Percentiles rank a stretch among this genome's conserved stretches.
phyloP scores from a whole-genome alignment of 2,329 filamentous ascomycete genomes.

The Cyanodermella asteris region DNA sequence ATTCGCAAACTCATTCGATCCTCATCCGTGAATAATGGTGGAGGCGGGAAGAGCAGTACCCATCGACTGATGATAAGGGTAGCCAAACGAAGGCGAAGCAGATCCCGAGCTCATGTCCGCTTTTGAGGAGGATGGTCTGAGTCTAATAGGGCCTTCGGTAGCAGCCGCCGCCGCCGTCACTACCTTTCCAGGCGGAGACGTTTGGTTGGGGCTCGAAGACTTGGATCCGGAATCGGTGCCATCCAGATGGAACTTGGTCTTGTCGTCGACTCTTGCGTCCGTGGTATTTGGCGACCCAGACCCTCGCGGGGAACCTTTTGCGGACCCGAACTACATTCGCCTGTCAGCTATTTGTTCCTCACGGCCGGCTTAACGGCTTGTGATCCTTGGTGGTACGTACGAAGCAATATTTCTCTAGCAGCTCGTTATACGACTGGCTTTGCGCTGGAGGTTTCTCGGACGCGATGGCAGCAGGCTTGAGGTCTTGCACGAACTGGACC shows the following conservation, averaged over 20 bases:
- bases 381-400: too few relatives aligned
- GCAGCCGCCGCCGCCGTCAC: conserved; percentile 7
- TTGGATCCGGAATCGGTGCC: conserved; percentile 9
- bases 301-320: conserved; percentile 16
- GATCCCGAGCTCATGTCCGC: conserved; percentile 18
- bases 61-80: conserved; percentile 19
- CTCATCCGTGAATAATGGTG: too few relatives aligned
- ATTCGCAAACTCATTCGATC: too few relatives aligned
- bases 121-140: conserved; percentile 20
- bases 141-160: conserved; percentile 17
- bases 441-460: conserved; percentile 49
- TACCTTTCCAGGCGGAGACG: conserved; percentile 2
- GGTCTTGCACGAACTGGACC: conserved; percentile 10
- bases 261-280: conserved; percentile 20
- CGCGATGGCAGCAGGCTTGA: conserved; percentile 26
- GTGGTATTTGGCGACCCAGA: conserved; percentile 8
- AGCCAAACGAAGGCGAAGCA: conserved; percentile 19
- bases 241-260: conserved; percentile 7
- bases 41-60: too few relatives aligned
- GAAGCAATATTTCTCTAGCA: conserved; percentile 99
- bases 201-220: conserved; percentile 7
- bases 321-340: conserved; percentile 27
- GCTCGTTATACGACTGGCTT: conserved; percentile 81
- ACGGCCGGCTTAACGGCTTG: conserved; percentile 13
- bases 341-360: conserved; percentile 12